Percentiles rank a stretch among this genome's conserved stretches.
Evolutionary conservation across 768 basidiomycete species (phyloP).

Genomic region (Mycena vitilis): DNA sequence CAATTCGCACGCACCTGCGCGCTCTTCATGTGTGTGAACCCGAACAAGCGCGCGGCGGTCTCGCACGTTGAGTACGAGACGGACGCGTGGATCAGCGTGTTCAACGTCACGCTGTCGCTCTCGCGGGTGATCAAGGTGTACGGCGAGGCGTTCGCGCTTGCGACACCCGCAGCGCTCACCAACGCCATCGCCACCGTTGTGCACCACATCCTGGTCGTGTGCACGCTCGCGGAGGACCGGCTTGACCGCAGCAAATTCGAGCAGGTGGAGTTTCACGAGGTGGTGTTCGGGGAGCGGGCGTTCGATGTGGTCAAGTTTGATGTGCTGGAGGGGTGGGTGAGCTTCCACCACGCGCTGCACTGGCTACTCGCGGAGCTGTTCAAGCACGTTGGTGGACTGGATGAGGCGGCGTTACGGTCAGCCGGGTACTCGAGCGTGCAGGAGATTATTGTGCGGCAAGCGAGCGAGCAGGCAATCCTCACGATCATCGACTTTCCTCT

Average conservation of each 20-base stretch:
- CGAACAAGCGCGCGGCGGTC: conserved; percentile 84
- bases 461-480: conserved; percentile 76
- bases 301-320: conserved; percentile 83
- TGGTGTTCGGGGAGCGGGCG: conserved; percentile 68
- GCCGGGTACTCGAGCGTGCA: conserved; percentile 66
- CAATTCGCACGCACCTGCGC: conserved; percentile 84
- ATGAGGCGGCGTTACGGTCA: conserved; percentile 62
- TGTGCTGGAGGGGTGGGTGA: conserved; percentile 84
- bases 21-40: conserved; percentile 94
- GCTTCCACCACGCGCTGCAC: conserved; percentile 92
- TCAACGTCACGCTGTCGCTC: conserved; percentile 92
- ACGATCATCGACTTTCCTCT: conserved; percentile 90
- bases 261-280: conserved; percentile 71
- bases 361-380: conserved; percentile 92
- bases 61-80: conserved; percentile 96
- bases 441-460: conserved; percentile 70
- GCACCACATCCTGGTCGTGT: conserved; percentile 77
- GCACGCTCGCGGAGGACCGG: conserved; percentile 73
- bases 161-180: conserved; percentile 68
- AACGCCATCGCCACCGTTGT: conserved; percentile 76
- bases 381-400: conserved; percentile 81
- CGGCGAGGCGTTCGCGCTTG: conserved; percentile 82
- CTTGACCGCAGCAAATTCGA: conserved; percentile 75
- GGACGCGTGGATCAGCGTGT: conserved; percentile 96
- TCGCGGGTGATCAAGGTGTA: conserved; percentile 90